Base-by-base conservation (phyloP, 768 basidiomycete genomes). In the Leccinum rimulosum region DNA sequence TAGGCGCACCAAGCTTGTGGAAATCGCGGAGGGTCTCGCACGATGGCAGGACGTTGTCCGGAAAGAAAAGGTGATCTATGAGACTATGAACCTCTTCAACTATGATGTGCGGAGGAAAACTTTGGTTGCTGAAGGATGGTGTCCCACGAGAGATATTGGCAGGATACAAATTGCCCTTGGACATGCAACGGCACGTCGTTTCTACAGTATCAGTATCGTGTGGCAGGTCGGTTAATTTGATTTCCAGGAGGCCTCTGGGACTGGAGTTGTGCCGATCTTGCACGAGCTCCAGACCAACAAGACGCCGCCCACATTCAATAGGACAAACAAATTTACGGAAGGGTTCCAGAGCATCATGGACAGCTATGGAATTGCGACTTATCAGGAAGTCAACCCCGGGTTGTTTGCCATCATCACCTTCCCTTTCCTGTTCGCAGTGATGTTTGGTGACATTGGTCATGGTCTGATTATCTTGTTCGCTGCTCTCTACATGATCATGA, bases 371-470 rank as follows among this genome's bases (percentile, higher is more conserved):
- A 86, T 93, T 54, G 91, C 94, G 14, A 87, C 84, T 1, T 98
- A 99, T 71, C 92, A 98, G 71, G 97, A 99, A 74, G 87, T 95
- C 71, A 98, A 98, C 71, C 96, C 97, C 19, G 97, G 95, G 55
- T 76, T 98, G 30, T 96, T 96, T 74, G 93, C 93, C 0, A 79
- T 92, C 64, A 78, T 90, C 65, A 97, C 95, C 2, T 97, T 97
- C 85, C 97, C 97, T 0, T 98, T 99, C 85, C 76, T 99, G 64
- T 99, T 98, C 68, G 96, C 94, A 5, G 93, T 99, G 77, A 99
- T 99, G 97, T 99, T 99, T 71, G 97, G 97, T 68, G 97, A 99
- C 75, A 91, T 98, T 69, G 97, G 97, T 3, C 97, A 99, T 75
- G 97, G 94, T 31, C 78, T 84, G 60, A 86, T 98, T 68, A 89